phyloP scores from a whole-genome alignment of 441 rosid species.

The Geranium incanum region DNA sequence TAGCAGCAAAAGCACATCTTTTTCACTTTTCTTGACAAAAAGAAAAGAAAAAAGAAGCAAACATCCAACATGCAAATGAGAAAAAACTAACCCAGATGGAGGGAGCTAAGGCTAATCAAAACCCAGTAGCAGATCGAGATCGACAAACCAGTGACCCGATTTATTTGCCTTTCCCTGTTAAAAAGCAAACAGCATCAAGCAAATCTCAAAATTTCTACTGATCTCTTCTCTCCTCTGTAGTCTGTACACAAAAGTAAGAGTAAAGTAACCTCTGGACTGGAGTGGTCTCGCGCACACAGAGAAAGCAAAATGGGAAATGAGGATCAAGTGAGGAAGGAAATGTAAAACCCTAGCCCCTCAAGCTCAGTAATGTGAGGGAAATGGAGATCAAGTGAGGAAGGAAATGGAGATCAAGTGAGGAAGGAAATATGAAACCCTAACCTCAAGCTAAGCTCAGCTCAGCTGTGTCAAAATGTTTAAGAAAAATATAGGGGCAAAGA shows the following conservation, averaged over 20 bases:
- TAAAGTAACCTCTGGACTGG: not conserved
- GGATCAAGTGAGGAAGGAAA: too few species aligned
- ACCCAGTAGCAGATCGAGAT: constrained; percentile 6
- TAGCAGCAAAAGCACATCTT: constrained; percentile 12
- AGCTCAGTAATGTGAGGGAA: too few species aligned
- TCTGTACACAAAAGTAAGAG: not conserved
- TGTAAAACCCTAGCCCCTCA: too few species aligned
- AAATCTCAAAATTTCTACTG: not conserved
- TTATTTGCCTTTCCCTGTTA: not conserved
- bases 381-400: not conserved
- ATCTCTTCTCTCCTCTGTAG: not conserved
- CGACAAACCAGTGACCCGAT: not conserved
- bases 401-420: not conserved
- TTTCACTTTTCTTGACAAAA: not conserved
- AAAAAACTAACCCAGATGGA: constrained; percentile 6
- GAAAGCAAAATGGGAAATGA: too few species aligned
- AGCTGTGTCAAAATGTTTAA: not conserved
- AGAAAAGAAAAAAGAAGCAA: constrained; percentile 1
- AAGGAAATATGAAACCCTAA: not conserved
- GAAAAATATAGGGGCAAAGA: not conserved
- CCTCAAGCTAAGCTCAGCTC: not conserved
- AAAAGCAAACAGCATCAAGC: not conserved
- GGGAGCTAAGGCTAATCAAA: not conserved
- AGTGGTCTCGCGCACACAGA: not conserved
- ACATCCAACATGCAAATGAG: constrained; percentile 12